Evolutionary conservation across 1,284 basidiomycete species (phyloP).

Genomic region (Sporisorium exsertum): DNA sequence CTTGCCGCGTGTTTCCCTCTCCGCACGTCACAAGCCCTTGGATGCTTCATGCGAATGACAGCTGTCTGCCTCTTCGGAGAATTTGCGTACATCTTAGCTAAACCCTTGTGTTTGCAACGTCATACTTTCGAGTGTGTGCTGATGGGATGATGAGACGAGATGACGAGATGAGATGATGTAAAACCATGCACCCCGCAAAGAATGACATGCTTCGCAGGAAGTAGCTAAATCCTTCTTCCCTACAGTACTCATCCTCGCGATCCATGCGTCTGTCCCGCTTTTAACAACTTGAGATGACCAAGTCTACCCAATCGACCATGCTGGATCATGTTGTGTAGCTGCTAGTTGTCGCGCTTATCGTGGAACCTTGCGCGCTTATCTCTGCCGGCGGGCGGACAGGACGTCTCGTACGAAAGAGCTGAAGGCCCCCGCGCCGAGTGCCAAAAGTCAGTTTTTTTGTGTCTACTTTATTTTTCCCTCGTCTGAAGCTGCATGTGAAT

Average conservation of each 20-base stretch:
- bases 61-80: neutral
- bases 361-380: slow-evolving; percentile 16
- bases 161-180: neutral
- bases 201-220: neutral
- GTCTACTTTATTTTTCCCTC: too few species aligned
- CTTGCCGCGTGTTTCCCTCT: neutral
- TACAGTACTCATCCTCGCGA: too few species aligned
- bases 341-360: neutral
- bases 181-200: neutral
- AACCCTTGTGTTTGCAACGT: neutral
- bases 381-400: slow-evolving; percentile 13
- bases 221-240: neutral
- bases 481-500: neutral
- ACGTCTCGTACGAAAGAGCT: slow-evolving; percentile 24
- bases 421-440: too few species aligned
- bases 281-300: neutral
- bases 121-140: neutral
- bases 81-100: slow-evolving; percentile 10
- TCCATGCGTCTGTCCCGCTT: neutral
- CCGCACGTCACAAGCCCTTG: neutral
- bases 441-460: too few species aligned
- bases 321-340: neutral
- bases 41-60: slow-evolving; percentile 2
- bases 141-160: too few species aligned
- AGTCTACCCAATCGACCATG: too few species aligned